phyloP scores from a whole-genome alignment of 1,284 basidiomycete genomes.

The Athelia sp. region DNA sequence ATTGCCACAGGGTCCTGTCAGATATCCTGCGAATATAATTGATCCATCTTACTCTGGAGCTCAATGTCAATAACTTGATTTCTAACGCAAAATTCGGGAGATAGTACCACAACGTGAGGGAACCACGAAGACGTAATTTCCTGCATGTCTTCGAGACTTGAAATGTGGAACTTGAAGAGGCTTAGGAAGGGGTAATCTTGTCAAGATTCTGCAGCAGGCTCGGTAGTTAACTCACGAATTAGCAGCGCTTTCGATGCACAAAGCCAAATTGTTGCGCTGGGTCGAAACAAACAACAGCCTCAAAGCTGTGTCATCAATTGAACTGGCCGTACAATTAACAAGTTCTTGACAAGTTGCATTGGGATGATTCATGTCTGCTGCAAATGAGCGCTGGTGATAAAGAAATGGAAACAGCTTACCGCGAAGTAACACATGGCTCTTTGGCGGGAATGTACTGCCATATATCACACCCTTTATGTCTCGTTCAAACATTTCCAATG shows the following conservation, averaged over 20 bases:
- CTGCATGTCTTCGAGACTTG: no score
- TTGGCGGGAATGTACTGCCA: neutral
- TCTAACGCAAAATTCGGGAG: no score
- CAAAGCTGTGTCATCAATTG: neutral
- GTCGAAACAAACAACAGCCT: constrained; percentile 1
- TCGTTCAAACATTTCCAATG: neutral
- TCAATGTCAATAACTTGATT: no score
- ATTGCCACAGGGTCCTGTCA: no score
- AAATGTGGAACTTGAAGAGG: no score
- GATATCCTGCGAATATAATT: no score
- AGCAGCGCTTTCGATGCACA: neutral
- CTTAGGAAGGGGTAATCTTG: no score
- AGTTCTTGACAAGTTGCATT: neutral
- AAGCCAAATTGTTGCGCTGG: neutral
- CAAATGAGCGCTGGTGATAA: neutral
- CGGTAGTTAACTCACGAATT: neutral
- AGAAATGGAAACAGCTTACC: neutral
- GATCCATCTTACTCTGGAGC: no score
- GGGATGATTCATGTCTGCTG: neutral
- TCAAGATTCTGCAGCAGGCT: no score
- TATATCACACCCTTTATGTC: neutral
- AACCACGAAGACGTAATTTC: no score
- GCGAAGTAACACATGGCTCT: neutral
- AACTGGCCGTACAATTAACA: neutral
- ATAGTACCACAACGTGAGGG: no score